Base-by-base conservation (phyloP, 352 stramenopile species). In the Aphanomyces stellatus region DNA sequence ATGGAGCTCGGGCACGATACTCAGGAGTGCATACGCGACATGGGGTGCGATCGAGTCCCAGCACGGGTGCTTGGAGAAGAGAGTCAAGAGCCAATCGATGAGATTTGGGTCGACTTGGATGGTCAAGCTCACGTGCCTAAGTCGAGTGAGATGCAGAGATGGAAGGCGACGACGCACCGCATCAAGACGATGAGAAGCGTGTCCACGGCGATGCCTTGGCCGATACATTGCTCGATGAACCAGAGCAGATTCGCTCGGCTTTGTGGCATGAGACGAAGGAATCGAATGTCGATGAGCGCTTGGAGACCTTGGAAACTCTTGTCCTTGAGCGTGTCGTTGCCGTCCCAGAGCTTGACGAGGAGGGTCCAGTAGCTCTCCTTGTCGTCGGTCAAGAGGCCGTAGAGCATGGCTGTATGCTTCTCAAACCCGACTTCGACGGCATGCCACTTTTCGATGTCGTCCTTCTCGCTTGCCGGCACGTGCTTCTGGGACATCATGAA, bases 401-500 rank as follows among this genome's bases (percentile, higher is more conserved):
- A 94, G 7, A 94, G 69, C 13, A 94, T 65, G 22, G 80, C 85
- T 57, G 90, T 86, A 24, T 94, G 81, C 5, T 84, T 79, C 60
- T 94, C 83, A 71, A 94, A 92, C 1, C 65, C 69, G n/a, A n/a
- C n/a, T 40, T 79, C 68, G 15, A 69, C 17, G 3, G 49, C 33
- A 59, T 79, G 69, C 62, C 85, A 77, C 66, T 93, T 90, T 19
- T 71, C 74, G 2, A 72, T 53, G 30, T 91, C 80, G 71, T 91
- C 82, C 51, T 90, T 90, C 59, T 64, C 37, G 8, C 76, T 76
- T n/a, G n/a, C n/a, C 28, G 87, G 79, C 33, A 93, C 82, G 28
- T 80, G 72, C 68, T 92, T 93, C 51, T 92, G 85, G 77, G 91
- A 87, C 69, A 90, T 80, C 57, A 91, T 90, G 53, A 88, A 92